A percentile compares a stretch with the other conserved stretches of the same genome.
Conservation (phyloP, 2,329 filamentous ascomycete species). For the Calonectria fujianensis region DNA sequence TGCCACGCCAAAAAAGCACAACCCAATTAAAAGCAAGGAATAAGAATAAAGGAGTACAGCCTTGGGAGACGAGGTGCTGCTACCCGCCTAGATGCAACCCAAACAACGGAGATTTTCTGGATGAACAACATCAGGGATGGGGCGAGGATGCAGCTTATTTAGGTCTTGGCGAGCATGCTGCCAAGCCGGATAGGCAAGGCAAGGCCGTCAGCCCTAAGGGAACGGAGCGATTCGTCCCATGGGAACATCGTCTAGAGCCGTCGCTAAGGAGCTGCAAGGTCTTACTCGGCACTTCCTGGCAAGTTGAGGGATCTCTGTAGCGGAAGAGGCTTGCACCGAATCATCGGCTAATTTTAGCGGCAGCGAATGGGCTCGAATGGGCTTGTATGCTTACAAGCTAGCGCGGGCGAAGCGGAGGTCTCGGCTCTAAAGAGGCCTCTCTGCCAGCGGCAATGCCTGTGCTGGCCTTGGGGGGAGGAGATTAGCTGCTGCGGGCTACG, state of each 20-base stretch:
- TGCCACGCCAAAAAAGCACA: neutral
- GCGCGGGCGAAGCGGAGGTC: neutral
- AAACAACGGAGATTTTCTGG: neutral
- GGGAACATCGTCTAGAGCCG: neutral
- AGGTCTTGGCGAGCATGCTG: neutral
- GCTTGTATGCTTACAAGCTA: neutral
- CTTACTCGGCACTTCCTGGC: neutral
- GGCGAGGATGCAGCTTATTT: slow-evolving; percentile 3
- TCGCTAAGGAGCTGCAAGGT: neutral
- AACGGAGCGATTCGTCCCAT: neutral
- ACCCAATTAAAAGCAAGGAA: neutral
- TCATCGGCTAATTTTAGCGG: slow-evolving; percentile 11
- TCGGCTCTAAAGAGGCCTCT: slow-evolving; percentile 10
- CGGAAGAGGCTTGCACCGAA: slow-evolving; percentile 7
- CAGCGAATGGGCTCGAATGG: neutral
- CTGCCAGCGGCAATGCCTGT: neutral
- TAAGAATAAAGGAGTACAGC: too few species aligned
- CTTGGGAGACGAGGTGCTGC: neutral
- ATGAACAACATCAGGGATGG: neutral
- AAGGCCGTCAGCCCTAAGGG: slow-evolving; percentile 13
- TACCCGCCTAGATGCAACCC: neutral
- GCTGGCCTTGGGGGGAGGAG: neutral
- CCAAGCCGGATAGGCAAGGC: neutral
- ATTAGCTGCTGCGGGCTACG: neutral
- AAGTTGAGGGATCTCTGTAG: neutral